These are phyloP conservation scores for Penicillium longicatenatum DNA, from an alignment of 495 filamentous ascomycete species.

Conservation along the genomic window DNA sequence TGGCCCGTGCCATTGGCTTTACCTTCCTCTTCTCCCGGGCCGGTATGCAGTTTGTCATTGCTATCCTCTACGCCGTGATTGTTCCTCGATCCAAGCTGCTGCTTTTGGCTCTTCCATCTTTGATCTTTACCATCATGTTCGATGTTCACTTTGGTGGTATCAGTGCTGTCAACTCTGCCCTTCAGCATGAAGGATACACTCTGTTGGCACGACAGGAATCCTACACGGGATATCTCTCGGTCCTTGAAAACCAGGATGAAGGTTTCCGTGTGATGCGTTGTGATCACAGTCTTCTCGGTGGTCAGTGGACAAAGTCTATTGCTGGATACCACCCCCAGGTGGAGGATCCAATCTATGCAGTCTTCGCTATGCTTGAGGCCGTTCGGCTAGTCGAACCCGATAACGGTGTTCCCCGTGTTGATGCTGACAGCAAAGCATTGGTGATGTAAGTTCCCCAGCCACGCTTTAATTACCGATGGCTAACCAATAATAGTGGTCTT, in stretches of 20 bases:
- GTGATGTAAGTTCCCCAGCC: slow-evolving; percentile 61
- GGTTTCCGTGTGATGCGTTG: slow-evolving; percentile 85
- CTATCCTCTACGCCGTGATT: slow-evolving; percentile 60
- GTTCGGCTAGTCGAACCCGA: slow-evolving; percentile 73
- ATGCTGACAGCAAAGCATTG: slow-evolving; percentile 73
- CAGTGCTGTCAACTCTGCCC: slow-evolving; percentile 60
- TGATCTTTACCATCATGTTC: slow-evolving; percentile 67
- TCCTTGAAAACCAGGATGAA: slow-evolving; percentile 70
- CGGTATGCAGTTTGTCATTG: slow-evolving; percentile 69
- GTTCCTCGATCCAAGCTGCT: slow-evolving; percentile 71
- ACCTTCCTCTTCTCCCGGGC: slow-evolving; percentile 66
- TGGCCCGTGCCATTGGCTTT: slow-evolving; percentile 60
- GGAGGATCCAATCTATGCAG: slow-evolving; percentile 85
- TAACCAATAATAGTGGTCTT: slow-evolving; percentile 62
- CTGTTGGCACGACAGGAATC: slow-evolving; percentile 82
- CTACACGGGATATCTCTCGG: slow-evolving; percentile 87
- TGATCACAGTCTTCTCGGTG: slow-evolving; percentile 90
- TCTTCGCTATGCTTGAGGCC: slow-evolving; percentile 92
- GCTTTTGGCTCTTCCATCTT: slow-evolving; percentile 62
- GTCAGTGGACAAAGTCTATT: slow-evolving; percentile 68
- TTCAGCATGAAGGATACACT: slow-evolving; percentile 52
- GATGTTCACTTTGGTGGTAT: slow-evolving; percentile 71
- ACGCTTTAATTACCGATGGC: background rate
- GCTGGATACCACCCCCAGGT: slow-evolving; percentile 49
- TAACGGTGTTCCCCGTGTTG: slow-evolving; percentile 47